Evolutionary conservation across 2,329 filamentous ascomycete genomes (phyloP).

Genomic region (Aspergillus latus): DNA sequence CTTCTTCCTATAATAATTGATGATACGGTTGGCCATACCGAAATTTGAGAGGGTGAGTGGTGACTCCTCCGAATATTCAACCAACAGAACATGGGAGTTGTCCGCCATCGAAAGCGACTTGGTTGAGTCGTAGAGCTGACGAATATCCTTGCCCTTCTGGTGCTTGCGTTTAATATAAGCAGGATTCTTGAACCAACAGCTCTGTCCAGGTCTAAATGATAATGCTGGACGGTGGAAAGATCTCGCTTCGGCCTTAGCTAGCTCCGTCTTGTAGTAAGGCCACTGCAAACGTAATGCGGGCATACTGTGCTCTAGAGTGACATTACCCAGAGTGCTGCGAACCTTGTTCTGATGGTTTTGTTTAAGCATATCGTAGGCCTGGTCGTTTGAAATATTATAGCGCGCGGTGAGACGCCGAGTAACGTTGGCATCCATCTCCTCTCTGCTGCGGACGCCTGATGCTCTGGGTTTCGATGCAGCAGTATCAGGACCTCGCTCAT

Average conservation of each 20-base stretch:
- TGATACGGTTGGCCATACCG: constrained; percentile 92
- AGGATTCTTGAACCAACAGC: constrained; percentile 72
- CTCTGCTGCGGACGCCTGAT: constrained; percentile 35
- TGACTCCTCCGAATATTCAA: constrained; percentile 94
- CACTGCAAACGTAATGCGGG: constrained; percentile 88
- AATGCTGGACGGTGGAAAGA: constrained; percentile 83
- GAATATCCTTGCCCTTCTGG: constrained; percentile 73
- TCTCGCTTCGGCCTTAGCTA: constrained; percentile 69
- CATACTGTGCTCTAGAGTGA: constrained; percentile 91
- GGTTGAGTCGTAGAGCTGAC: constrained; percentile 75
- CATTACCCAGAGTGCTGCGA: constrained; percentile 83
- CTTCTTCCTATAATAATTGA: constrained; percentile 94
- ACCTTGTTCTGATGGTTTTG: constrained; percentile 97
- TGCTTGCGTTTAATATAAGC: constrained; percentile 75
- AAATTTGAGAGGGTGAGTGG: constrained; percentile 92
- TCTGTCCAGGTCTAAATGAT: constrained; percentile 67
- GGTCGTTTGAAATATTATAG: constrained; percentile 96
- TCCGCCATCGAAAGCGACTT: constrained; percentile 84
- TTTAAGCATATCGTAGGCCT: constrained; percentile 92
- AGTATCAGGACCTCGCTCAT: constrained; percentile 68
- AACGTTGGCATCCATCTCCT: constrained; percentile 68
- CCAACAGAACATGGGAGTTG: constrained; percentile 81
- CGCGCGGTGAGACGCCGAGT: constrained; percentile 73
- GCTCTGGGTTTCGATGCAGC: constrained; percentile 54
- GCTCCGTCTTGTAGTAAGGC: constrained; percentile 91